A percentile compares a stretch with the other conserved stretches of the same genome.
Evolutionary conservation across 805 yeast species (phyloP).

Genomic region (Metschnikowia hibisci): DNA sequence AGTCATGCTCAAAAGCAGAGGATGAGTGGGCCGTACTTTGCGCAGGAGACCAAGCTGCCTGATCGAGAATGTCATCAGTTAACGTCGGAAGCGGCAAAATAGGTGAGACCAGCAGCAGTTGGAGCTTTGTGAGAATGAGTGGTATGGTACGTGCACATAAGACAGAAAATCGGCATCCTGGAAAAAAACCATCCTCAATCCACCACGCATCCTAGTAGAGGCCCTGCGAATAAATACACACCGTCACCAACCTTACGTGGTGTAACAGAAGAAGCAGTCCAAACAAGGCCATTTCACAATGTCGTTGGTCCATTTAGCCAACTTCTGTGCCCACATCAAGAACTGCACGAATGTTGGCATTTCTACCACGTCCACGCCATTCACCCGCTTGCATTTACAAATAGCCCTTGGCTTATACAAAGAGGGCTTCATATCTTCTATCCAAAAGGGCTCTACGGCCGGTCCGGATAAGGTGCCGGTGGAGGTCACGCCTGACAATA

Average conservation of each 20-base stretch:
- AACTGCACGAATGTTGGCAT: slow-evolving; percentile 76
- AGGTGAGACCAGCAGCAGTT: not conserved
- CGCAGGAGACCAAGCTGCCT: not conserved
- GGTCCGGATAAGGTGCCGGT: slow-evolving; percentile 81
- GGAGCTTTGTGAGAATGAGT: not conserved
- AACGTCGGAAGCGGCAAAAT: not conserved
- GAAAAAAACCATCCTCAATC: slow-evolving; percentile 1
- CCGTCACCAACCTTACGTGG: not conserved
- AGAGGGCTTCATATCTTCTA: slow-evolving; percentile 82
- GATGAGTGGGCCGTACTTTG: not conserved
- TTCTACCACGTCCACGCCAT: slow-evolving; percentile 76
- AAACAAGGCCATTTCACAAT: slow-evolving; percentile 33
- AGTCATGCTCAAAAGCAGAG: not conserved
- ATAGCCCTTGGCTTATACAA: slow-evolving; percentile 81
- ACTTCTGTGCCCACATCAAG: slow-evolving; percentile 83
- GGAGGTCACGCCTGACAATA: slow-evolving; percentile 81
- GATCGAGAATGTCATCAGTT: not conserved
- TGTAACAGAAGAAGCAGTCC: not conserved
- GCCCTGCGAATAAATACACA: not conserved
- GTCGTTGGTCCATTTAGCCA: slow-evolving; percentile 83
- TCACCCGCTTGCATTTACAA: slow-evolving; percentile 76
- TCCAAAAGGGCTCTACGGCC: slow-evolving; percentile 76
- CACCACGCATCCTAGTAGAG: slow-evolving; percentile 2
- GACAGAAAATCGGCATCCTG: not conserved
- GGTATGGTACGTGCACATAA: slow-evolving; percentile 1